Base-by-base conservation (phyloP, 2,329 filamentous ascomycete species). In the Cordyceps militaris region DNA sequence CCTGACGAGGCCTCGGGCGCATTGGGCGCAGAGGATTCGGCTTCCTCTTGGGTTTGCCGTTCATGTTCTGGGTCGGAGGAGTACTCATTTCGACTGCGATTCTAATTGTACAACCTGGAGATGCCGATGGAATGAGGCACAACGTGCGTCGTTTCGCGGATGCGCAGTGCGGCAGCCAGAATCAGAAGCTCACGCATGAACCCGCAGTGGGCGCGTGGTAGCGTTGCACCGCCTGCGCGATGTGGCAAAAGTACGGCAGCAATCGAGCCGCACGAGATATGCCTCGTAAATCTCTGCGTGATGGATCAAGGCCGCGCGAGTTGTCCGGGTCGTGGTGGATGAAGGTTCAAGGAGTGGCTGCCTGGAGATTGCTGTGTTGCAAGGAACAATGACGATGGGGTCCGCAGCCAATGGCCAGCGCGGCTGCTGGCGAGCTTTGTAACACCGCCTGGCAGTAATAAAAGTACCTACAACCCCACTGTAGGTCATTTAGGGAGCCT, bases 1-100 rank as follows among this genome's bases (percentile, higher is more conserved):
- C 84, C 57, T 76, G 73, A 59, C 77, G 72, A 56, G 74, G 71
- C 51, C 66, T 70, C 57, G 67, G 73, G 34, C 76, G 71, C 63
- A 76, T 71, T 30, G 73, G 72, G 36, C 73, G 70, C 43, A 74
- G 60, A 19, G 72, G 72, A 59, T 73, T 73, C 26, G 67, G 63
- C 60, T 70, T 73, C 26, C 46, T 44, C 42, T 63, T 58, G 19
- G 69, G 63, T 50, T 63, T 59, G 57, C 71, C 71, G 64, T 72
- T 73, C 36, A 67, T 66, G 44, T 63, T 64, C 48, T 69, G 69
- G 28, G 74, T 63, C 10, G 72, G 71, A 47, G 72, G 71, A 42
- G 71, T 73, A 66, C 73, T 79, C 78, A 80, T 80, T 30, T 49
- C 42, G n/a, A 49, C 69, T 63, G 55, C 43, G 44, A n/a, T 4